Conservation (phyloP, 495 filamentous ascomycete species). For the Tetracladium setigerum region DNA sequence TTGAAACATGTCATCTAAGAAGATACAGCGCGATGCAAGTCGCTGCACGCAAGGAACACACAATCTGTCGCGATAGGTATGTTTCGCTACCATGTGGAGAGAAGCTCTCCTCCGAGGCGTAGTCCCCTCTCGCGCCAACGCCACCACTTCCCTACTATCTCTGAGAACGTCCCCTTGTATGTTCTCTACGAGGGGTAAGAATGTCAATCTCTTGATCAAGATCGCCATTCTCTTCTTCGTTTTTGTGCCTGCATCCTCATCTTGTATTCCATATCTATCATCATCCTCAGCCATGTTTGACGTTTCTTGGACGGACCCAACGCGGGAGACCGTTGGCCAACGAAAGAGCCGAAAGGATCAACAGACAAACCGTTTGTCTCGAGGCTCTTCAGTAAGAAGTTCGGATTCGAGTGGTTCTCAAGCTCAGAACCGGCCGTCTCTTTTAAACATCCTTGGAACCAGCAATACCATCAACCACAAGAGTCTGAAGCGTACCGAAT, state of each 20-base stretch:
- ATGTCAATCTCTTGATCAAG: neutral
- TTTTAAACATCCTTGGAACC: conserved; percentile 8
- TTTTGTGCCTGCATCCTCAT: neutral
- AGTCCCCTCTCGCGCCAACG: too few relatives aligned
- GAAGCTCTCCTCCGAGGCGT: too few relatives aligned
- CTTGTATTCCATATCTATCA: neutral
- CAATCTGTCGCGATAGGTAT: too few relatives aligned
- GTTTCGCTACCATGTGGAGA: too few relatives aligned
- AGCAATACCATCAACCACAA: neutral
- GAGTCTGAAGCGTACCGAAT: neutral
- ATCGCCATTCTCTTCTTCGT: neutral
- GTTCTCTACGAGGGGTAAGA: too few relatives aligned
- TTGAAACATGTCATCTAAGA: too few relatives aligned
- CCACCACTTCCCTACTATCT: too few relatives aligned
- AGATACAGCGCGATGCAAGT: too few relatives aligned
- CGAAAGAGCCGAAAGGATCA: conserved; percentile 21
- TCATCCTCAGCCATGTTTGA: conserved; percentile 37
- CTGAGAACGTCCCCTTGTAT: too few relatives aligned
- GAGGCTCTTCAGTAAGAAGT: conserved; percentile 15
- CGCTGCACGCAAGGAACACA: too few relatives aligned
- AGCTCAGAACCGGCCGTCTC: neutral
- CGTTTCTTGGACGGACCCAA: conserved; percentile 41
- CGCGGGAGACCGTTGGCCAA: conserved; percentile 34
- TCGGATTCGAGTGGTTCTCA: conserved; percentile 7
- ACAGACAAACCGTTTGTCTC: conserved; percentile 2